Conservation (phyloP, 306 rosid genomes). For the Glycine tomentella region DNA sequence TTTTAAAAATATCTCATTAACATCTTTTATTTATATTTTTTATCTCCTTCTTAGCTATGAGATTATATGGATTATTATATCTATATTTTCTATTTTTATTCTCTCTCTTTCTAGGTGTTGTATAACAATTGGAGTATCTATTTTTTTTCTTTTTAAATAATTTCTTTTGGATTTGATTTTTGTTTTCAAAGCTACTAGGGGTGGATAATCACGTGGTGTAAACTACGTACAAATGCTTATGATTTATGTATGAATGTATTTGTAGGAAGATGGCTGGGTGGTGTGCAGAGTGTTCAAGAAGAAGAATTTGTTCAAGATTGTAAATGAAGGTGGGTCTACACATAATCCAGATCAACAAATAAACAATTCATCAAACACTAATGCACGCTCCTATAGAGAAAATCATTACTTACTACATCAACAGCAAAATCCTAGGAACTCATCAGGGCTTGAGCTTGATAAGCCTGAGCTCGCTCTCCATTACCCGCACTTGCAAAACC, state of each 20-base stretch:
- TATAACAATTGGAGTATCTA: too few species aligned
- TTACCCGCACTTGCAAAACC: slow-evolving; percentile 57
- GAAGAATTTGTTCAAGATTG: slow-evolving; percentile 86
- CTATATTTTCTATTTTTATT: background rate
- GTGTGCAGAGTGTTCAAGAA: slow-evolving; percentile 95
- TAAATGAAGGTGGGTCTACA: slow-evolving; percentile 58
- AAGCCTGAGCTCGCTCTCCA: slow-evolving; percentile 66
- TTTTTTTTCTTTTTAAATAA: too few species aligned
- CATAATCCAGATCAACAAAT: slow-evolving; percentile 67
- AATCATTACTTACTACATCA: slow-evolving; percentile 60
- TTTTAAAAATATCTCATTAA: too few species aligned
- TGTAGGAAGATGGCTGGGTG: slow-evolving; percentile 98
- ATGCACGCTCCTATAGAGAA: slow-evolving; percentile 60
- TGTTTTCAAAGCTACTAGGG: background rate
- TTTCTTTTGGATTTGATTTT: background rate
- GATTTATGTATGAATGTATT: background rate
- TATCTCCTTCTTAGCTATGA: too few species aligned
- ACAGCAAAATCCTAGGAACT: slow-evolving; percentile 53
- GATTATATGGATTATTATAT: too few species aligned
- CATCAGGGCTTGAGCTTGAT: slow-evolving; percentile 56
- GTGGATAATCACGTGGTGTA: background rate
- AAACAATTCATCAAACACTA: slow-evolving; percentile 50
- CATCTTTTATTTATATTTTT: too few species aligned
- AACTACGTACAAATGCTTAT: background rate
- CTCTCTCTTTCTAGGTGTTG: too few species aligned